A percentile compares a stretch with the other conserved stretches of the same genome.
Conservation (phyloP, 306 rosid genomes). For the Geum urbanum region DNA sequence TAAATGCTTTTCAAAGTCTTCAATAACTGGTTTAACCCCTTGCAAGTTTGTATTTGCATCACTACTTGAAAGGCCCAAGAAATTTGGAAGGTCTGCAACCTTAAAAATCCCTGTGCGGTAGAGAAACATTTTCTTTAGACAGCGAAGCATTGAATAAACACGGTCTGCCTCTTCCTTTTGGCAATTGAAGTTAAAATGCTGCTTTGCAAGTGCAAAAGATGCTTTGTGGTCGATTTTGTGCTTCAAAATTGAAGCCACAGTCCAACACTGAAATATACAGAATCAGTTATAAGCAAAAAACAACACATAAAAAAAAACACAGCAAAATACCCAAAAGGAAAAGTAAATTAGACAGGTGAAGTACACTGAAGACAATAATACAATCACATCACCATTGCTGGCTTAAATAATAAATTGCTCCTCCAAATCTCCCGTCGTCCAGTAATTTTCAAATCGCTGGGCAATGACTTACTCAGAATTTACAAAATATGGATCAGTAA, state of each 20-base stretch:
- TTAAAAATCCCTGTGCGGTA: constrained; percentile 31
- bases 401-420: not conserved
- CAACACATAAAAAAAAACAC: not conserved
- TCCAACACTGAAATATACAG: constrained; percentile 65
- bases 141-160: constrained; percentile 55
- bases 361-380: not conserved
- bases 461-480: not conserved
- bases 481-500: not conserved
- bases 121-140: constrained; percentile 56
- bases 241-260: constrained; percentile 55
- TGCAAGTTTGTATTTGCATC: constrained; percentile 23
- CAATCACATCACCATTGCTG: not conserved
- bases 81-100: constrained; percentile 31
- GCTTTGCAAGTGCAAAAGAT: constrained; percentile 59
- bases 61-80: constrained; percentile 10
- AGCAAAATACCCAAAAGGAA: too few relatives aligned
- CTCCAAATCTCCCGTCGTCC: not conserved
- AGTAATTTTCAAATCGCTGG: not conserved
- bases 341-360: constrained; percentile 4
- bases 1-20: constrained; percentile 30
- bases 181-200: constrained; percentile 57
- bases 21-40: constrained; percentile 13
- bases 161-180: constrained; percentile 54
- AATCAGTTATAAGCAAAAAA: not conserved
- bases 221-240: constrained; percentile 54